Conservation (phyloP, 106 monocot genomes). For the Platanthera zijinensis region DNA sequence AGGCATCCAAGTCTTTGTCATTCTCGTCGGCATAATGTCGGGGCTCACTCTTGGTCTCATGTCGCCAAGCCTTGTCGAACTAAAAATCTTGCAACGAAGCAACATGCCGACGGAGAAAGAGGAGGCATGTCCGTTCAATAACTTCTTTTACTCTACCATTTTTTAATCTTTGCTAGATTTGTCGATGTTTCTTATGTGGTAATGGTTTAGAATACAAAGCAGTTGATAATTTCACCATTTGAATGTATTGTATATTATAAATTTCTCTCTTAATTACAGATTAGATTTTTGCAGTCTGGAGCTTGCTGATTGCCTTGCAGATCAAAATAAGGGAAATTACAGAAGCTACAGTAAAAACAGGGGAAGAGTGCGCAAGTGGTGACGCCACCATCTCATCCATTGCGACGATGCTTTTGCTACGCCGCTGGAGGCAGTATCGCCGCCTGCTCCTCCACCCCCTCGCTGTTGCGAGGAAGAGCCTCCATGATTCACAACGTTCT, state of each 20-base stretch:
- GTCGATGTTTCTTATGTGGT: background rate
- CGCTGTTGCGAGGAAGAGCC: too few species aligned
- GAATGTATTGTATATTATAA: background rate
- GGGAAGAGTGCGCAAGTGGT: too few species aligned
- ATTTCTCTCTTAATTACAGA: background rate
- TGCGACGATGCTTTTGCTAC: too few species aligned
- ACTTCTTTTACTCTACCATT: background rate
- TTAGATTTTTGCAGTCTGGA: too few species aligned
- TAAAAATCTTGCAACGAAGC: conserved; percentile 95
- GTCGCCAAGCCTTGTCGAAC: conserved; percentile 93
- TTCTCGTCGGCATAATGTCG: conserved; percentile 97
- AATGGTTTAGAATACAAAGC: background rate
- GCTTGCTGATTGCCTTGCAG: too few species aligned
- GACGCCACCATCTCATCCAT: too few species aligned
- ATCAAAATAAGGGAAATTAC: too few species aligned
- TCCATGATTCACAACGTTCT: too few species aligned
- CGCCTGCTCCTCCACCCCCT: too few species aligned
- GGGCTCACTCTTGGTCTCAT: conserved; percentile 92
- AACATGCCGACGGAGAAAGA: conserved; percentile 70
- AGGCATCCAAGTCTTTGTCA: too few species aligned
- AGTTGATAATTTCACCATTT: background rate
- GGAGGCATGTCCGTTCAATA: conserved; percentile 53
- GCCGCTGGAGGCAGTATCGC: too few species aligned
- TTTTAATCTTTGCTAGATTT: background rate
- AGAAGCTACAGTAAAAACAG: too few species aligned